Evolutionary conservation across 768 basidiomycete genomes (phyloP).

Genomic region (Xerocomellus dryophilus): DNA sequence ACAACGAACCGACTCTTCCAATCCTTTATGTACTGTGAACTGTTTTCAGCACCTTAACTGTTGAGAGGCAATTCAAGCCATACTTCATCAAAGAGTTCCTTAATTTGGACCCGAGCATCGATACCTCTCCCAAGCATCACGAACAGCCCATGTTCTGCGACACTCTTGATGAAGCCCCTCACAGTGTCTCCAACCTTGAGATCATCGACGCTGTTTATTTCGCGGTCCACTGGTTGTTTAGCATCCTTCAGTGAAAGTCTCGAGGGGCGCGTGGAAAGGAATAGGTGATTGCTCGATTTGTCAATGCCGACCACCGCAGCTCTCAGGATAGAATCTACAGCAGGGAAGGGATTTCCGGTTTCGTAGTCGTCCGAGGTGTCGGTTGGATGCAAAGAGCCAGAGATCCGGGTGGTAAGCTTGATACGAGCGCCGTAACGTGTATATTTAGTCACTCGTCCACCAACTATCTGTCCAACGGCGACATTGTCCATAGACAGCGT

Average conservation of each 20-base stretch:
- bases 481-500: constrained; percentile 65
- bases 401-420: constrained; percentile 68
- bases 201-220: constrained; percentile 59
- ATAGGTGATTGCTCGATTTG: constrained; percentile 58
- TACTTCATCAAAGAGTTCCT: constrained; percentile 87
- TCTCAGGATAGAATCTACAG: constrained; percentile 63
- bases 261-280: constrained; percentile 80
- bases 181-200: constrained; percentile 72
- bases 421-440: constrained; percentile 69
- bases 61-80: not conserved
- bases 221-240: constrained; percentile 58
- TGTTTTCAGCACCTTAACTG: constrained; percentile 6
- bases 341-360: constrained; percentile 51
- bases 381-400: constrained; percentile 77
- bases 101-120: constrained; percentile 90
- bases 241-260: constrained; percentile 53
- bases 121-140: constrained; percentile 80
- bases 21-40: constrained; percentile 82
- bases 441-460: constrained; percentile 78
- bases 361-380: constrained; percentile 82
- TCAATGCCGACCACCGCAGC: constrained; percentile 72
- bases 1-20: constrained; percentile 82
- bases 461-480: constrained; percentile 67
- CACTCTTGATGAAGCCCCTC: constrained; percentile 86
- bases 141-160: constrained; percentile 85